Base-by-base conservation (phyloP, 495 filamentous ascomycete species). In the Hyphodiscus hymeniophilus region DNA sequence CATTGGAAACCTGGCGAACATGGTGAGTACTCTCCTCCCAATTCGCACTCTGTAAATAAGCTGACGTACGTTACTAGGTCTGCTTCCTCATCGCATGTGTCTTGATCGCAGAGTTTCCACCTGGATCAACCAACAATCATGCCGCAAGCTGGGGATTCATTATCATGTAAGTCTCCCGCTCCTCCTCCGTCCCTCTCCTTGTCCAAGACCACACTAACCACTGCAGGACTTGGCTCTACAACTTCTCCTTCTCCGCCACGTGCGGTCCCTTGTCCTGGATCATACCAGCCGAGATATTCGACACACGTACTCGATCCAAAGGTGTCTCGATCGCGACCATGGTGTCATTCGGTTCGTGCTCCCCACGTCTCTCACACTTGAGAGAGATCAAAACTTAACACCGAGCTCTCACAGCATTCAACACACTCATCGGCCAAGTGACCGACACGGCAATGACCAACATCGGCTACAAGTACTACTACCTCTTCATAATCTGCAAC, bases 101-200 rank as follows among this genome's bases (percentile, higher is more conserved):
- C 15, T 60, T 80, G 32, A 66, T 81, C 1, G 49, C 8, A 16
- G 13, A 62, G 22, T 85, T 79, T 62, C 82, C 81, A 7, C 75
- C 76, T 2, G 68, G 63, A 39, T 36, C 66, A 38, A 61, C 63
- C 11, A 66, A 66, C 42, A 82, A 79, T 61, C 61, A 59, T 34
- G 69, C 68, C 18, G 81, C 81, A n/a, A 72, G 77, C 22, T 85
- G 82, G 77, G 83, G 77, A 3, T 87, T 86, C 60, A 85, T 85
- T 52, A 74, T 84, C 47, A 77, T 65, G 59, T 65, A 62, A 55
- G 59, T 52, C 11, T 5, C 10, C 6, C 15, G 33, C 21, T n/a
- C 21, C 16, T 20, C 21, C 39, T 23, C 24, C 34, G 18, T n/a
- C 46, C 26, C 16, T 11, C 34, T 11, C 64, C 26, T 28, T 83